Conservation (phyloP, 2,329 filamentous ascomycete genomes). For the Orbilia blumenaviensis region DNA sequence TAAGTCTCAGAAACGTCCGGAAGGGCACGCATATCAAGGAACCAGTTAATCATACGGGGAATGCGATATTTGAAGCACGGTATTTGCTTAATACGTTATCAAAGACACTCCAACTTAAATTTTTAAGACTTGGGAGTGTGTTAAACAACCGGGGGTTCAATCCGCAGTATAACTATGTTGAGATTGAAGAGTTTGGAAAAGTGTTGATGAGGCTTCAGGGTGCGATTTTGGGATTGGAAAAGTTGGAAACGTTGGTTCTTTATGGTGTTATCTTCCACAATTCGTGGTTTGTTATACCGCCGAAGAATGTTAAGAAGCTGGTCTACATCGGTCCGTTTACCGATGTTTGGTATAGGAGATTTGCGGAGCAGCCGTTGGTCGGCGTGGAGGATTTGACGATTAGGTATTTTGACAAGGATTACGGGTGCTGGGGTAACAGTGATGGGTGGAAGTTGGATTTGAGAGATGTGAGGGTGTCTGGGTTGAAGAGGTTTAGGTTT, state of each 20-base stretch:
- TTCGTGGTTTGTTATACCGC: background rate
- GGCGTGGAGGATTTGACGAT: conserved; percentile 1
- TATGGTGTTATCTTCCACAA: conserved; percentile 1
- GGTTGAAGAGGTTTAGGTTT: conserved; percentile 1
- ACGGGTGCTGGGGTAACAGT: background rate
- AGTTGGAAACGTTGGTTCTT: background rate
- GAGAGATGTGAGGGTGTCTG: background rate
- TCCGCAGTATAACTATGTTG: background rate
- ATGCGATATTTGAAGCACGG: background rate
- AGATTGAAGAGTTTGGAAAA: background rate
- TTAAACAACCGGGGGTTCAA: background rate
- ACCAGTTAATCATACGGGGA: background rate
- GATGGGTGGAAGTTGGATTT: background rate
- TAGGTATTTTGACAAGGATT: background rate
- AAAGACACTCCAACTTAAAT: background rate
- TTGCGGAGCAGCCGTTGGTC: background rate
- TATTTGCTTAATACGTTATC: background rate
- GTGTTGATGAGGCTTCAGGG: background rate
- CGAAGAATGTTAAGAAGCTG: background rate
- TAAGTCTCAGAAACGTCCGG: background rate
- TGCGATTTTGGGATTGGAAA: background rate
- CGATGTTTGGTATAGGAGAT: background rate
- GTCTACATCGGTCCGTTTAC: background rate
- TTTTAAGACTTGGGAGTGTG: background rate
- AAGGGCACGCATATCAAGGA: background rate